These are phyloP conservation scores for Neonectria faginata DNA, from an alignment of 2,329 filamentous ascomycete species.

Conservation along the genomic window DNA sequence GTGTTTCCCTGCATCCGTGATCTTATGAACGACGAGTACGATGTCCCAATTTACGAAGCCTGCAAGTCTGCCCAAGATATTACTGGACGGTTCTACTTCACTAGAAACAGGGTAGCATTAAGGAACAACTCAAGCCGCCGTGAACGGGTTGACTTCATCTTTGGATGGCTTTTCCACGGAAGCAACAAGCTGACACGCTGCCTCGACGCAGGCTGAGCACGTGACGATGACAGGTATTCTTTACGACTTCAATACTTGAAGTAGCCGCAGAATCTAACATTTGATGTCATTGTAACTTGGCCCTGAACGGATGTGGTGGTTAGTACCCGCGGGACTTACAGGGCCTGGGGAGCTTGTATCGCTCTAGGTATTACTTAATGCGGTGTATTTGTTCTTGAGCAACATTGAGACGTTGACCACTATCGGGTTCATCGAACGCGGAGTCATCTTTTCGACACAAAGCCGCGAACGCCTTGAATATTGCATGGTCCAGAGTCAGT, in stretches of 20 bases:
- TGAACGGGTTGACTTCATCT: conserved; percentile 6
- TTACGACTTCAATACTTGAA: neutral
- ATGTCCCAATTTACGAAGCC: too few species aligned
- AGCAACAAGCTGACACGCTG: conserved; percentile 7
- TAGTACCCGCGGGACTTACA: conserved; percentile 17
- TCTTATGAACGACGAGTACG: too few species aligned
- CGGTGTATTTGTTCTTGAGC: neutral
- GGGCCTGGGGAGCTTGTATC: neutral
- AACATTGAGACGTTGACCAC: neutral
- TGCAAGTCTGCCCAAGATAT: too few species aligned
- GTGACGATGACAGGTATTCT: neutral
- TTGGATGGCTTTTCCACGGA: conserved; percentile 1
- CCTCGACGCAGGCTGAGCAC: conserved; percentile 7
- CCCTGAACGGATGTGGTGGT: neutral
- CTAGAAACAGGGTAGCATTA: neutral
- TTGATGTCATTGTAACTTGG: neutral
- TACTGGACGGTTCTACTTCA: too few species aligned
- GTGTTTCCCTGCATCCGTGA: too few species aligned
- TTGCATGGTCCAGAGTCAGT: too few species aligned
- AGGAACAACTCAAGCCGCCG: conserved; percentile 21
- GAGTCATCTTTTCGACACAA: neutral
- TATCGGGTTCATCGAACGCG: too few species aligned
- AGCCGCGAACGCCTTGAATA: neutral
- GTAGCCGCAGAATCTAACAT: neutral
- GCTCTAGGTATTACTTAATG: neutral